Evolutionary conservation across 805 yeast species (phyloP), one percentile per base, ranked within the genome.

Genomic region (Pichia occidentalis): DNA sequence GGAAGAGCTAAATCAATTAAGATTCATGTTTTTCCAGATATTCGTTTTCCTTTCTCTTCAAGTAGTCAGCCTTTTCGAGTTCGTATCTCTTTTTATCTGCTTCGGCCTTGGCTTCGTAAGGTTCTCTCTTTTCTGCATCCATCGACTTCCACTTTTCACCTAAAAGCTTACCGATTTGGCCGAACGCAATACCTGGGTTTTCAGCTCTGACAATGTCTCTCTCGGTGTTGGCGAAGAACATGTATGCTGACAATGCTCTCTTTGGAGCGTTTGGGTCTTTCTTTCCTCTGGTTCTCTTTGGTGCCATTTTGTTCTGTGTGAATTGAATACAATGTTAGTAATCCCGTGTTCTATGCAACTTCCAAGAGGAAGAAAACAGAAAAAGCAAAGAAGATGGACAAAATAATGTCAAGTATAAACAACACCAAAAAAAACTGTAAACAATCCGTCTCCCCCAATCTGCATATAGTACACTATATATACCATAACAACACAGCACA

Each of bases 141-240:
- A 92, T 72, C 46, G 88, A 85, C 77, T 86, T 87, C 98, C 98
- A 92, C 67, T 75, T 83, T 65, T 87, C 96, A 64, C 98, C 98
- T 57, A 92, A 77, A 45, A 86, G 64, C 67, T 82, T 86, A 61
- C 97, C 97, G 50, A 92, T 90, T 69, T 87, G 94, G 51, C 94
- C 98, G 58, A 92, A 92, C 29, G 88, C 68, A 53, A 88, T 84
- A 61, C 95, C 96, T 56, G 97, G 97, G 75, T 90, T 86, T 64
- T 88, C 97, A 46, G 90, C 80, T 64, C 95, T 80, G 52, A 92
- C 95, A 48, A 78, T 76, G 67, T 90, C 97, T 74, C 98, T 88
- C 75, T 85, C 84, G 60, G 87, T 97, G 63, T 86, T 87, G 54
- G 98, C 97, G 60, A 88, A 92, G 77, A 85, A 90, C 97, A 92